Evolutionary conservation across 2,329 filamentous ascomycete genomes (phyloP), one percentile per base, ranked within the genome.

Genomic region (Chrysoporthe austroafricana): DNA sequence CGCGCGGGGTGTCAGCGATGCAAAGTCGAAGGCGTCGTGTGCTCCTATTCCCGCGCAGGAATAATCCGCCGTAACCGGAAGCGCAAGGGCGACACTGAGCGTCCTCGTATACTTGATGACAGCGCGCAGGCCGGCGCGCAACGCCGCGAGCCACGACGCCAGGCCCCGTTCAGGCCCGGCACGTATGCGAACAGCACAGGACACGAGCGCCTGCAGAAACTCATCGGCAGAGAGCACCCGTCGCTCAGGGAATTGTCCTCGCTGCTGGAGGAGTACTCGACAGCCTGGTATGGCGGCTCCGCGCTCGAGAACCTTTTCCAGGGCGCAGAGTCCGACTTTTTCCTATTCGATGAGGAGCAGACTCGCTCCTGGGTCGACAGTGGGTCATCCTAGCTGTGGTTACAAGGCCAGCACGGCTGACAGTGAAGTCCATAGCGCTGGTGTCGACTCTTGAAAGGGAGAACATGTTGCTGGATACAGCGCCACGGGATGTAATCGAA

Each of bases 1-100:
- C 34, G 21, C 26, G 43, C 63, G 9, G 50, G 52, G 36, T 64
- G 63, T 52, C 63, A 64, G 26, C 63, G 63, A 26, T 64, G 63
- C 43, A 44, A 18, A 36, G 52, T 13, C 63, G 63, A 58, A 32
- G 52, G 50, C 11, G 7, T 43, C 39, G 18, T 13, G 32, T 64
- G 63, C 54, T 46, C 14, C 42, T 64, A 64, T 34, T 64, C 63
- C 11, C 63, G 63, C 8, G 32, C 50, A 9, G 63, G 63, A 4
- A 32, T 58, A 4, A 44, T 64, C 7, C 63, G 63, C 42, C 63
- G 63, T 18, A 59, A 34, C 16, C 36, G 63, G 14, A 64, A 48
- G 54, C 63, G 52, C 42, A 64, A 59, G 26, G 63, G 42, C 42
- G 48, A 59, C n/a, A 7, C 7, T 18, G 39, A 21, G 11, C 8